Evolutionary conservation across 2,329 filamentous ascomycete genomes (phyloP), one percentile per base, ranked within the genome.

Genomic region (Aphanocladium album): DNA sequence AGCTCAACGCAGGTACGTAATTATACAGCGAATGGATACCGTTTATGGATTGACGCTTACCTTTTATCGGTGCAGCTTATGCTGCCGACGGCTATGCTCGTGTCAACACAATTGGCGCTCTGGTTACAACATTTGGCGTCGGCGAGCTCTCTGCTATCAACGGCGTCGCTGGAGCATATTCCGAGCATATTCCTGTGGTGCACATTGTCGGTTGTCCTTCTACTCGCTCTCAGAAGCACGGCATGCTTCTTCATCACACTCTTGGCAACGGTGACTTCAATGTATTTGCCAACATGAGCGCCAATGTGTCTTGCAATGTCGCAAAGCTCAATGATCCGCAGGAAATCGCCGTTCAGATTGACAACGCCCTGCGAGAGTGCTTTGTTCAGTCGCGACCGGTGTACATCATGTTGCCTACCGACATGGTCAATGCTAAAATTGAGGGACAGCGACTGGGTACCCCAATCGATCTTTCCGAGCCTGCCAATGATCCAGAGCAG

Each of bases 351-450:
- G 77, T 80, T 16, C 84, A 91, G 68, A 93, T 96, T 66, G 92
- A 96, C 71, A 82, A 90, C 67, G 85, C 89, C 3, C 81, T 96
- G 30, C 83, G 83, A 35, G 82, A 91, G 74, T 95, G 90, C 72
- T 91, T 84, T 77, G 74, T 90, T 49, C 80, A 83, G 60, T 90
- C 87, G 63, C 83, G 89, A 21, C 92, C 92, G 2, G 89, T 96
- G 54, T 96, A 96, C 74, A 86, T 96, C 67, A 88, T 88, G 70
- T 79, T 96, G 9, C 91, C 92, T 2, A 90, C 89, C 17, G 90
- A 96, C 70, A 89, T 95, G 80, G 86, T 90, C 11, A 78, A 86
- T 66, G 83, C 86, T 71, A 90, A 93, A 74, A 77, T 96, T 25
- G 88, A 93, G 70, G 91, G 89, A 39, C 81, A 83, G 51, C 79